These are phyloP conservation scores for Cinnamomum chago DNA, from an alignment of 164 flowering plant species.

Conservation along the genomic window DNA sequence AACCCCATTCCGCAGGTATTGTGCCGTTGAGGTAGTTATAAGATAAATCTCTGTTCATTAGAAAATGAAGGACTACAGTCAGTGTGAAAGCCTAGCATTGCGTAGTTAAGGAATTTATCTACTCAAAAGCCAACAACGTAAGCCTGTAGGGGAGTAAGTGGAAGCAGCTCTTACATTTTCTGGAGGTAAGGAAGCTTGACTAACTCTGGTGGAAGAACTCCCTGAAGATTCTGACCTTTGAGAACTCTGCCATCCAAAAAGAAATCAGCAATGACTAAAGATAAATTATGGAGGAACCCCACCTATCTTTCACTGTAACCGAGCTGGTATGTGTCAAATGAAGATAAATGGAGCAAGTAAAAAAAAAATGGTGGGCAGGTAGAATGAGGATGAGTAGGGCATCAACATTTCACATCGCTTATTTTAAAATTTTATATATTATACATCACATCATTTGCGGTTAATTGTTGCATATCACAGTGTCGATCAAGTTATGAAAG, in stretches of 20 bases:
- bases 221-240: conserved; percentile 43
- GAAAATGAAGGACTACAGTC: neutral
- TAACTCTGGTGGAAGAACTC: conserved; percentile 61
- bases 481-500: no score
- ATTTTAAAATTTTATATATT: no score
- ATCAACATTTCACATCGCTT: no score
- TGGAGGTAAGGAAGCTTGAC: conserved; percentile 52
- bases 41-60: conserved; percentile 49
- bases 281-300: no score
- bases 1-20: conserved; percentile 66
- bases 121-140: neutral
- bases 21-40: conserved; percentile 66
- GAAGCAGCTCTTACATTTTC: neutral
- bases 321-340: no score
- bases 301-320: no score
- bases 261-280: no score
- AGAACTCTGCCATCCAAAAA: conserved; percentile 7
- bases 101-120: neutral
- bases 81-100: neutral
- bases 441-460: no score
- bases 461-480: accelerated
- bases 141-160: neutral
- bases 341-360: no score
- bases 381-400: no score
- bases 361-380: no score